phyloP scores from a whole-genome alignment of 805 yeast species.

The Pichia phayaonensis region DNA sequence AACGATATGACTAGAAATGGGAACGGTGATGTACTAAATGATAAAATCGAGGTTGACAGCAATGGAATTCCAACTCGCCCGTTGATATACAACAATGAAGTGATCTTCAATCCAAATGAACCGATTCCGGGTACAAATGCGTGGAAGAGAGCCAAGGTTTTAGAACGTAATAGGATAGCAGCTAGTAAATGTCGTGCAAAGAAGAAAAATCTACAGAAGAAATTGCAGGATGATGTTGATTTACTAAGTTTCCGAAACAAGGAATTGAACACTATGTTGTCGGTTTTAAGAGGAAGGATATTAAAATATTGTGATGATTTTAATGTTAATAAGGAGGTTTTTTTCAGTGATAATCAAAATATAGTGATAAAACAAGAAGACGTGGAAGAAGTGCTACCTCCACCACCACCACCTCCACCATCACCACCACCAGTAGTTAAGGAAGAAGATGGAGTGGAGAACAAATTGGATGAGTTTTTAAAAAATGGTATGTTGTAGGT shows the following conservation, averaged over 20 bases:
- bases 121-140: slow-evolving; percentile 56
- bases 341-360: not conserved
- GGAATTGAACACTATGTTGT: slow-evolving; percentile 29
- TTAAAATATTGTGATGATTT: slow-evolving; percentile 1
- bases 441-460: not conserved
- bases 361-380: not conserved
- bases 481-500: not conserved
- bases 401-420: not conserved
- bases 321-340: not conserved
- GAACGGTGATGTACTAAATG: not conserved
- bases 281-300: not conserved
- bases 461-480: not conserved
- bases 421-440: not conserved
- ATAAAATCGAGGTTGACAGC: slow-evolving; percentile 18
- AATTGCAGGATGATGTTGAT: slow-evolving; percentile 53
- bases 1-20: not conserved
- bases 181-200: slow-evolving; percentile 94
- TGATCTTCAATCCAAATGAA: slow-evolving; percentile 47
- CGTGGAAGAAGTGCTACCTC: not conserved
- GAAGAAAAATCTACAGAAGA: slow-evolving; percentile 71
- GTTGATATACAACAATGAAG: slow-evolving; percentile 47
- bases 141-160: slow-evolving; percentile 68
- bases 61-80: slow-evolving; percentile 40
- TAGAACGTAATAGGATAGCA: slow-evolving; percentile 90
- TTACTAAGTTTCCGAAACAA: slow-evolving; percentile 39